Conservation (phyloP, 345 rosid genomes). For the Aquilaria malaccensis region DNA sequence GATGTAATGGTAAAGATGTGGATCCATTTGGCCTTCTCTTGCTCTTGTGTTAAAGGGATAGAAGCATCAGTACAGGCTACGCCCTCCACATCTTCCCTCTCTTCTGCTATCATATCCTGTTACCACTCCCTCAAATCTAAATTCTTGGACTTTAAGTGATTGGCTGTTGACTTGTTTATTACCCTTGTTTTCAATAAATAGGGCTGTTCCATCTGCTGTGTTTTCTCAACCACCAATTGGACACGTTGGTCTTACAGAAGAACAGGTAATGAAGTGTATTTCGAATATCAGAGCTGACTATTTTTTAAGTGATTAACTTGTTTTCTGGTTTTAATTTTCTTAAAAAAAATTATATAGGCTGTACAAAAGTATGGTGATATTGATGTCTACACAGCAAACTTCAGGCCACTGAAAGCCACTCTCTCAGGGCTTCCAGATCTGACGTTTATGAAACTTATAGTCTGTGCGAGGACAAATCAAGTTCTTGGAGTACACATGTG, state of each 20-base stretch:
- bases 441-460: slow-evolving; percentile 78
- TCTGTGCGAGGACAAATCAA: slow-evolving; percentile 65
- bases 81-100: too few relatives aligned
- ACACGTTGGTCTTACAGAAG: slow-evolving; percentile 86
- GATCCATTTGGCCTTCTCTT: too few relatives aligned
- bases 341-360: slow-evolving; percentile 48
- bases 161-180: not conserved
- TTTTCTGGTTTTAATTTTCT: slow-evolving; percentile 1
- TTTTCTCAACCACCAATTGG: slow-evolving; percentile 98
- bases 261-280: slow-evolving; percentile 48
- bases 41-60: too few relatives aligned
- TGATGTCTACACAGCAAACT: slow-evolving; percentile 80
- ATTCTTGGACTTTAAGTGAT: not conserved
- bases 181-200: slow-evolving; percentile 19
- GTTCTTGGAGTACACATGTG: slow-evolving; percentile 88
- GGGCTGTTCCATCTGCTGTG: slow-evolving; percentile 92
- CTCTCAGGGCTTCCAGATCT: slow-evolving; percentile 95
- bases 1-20: too few relatives aligned
- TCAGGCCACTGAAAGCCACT: slow-evolving; percentile 89
- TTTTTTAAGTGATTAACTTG: not conserved
- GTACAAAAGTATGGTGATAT: slow-evolving; percentile 59
- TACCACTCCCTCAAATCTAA: too few relatives aligned
- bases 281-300: slow-evolving; percentile 4
- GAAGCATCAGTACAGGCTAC: too few relatives aligned
- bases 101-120: too few relatives aligned